A percentile compares a stretch with the other conserved stretches of the same genome.
These are phyloP conservation scores for Phialemoniopsis sp. DNA, from an alignment of 2,329 filamentous ascomycete species.

Conservation along the genomic window DNA sequence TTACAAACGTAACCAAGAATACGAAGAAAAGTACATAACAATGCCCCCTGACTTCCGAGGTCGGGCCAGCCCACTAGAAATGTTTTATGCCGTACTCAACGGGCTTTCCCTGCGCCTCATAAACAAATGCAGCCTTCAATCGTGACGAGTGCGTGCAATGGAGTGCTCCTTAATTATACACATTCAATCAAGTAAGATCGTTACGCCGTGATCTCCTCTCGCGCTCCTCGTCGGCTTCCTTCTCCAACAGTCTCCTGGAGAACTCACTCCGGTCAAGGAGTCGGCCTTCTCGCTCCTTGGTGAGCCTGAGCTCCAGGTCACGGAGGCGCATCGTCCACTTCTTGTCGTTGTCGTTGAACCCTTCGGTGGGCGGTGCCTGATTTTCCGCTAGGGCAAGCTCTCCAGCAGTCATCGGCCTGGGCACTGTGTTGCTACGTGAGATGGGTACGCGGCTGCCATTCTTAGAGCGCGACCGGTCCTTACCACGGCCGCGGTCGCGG, in stretches of 20 bases:
- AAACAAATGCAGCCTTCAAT: too few relatives aligned
- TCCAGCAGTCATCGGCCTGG: conserved; percentile 14
- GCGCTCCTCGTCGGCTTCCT: conserved; percentile 16
- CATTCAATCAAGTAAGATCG: too few relatives aligned
- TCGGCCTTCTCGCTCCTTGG: conserved; percentile 83
- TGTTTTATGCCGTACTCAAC: too few relatives aligned
- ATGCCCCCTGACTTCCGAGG: too few relatives aligned
- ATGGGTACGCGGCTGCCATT: conserved; percentile 12
- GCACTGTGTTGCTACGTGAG: conserved; percentile 6
- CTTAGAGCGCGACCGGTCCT: conserved; percentile 8
- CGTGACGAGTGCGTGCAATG: too few relatives aligned
- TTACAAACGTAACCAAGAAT: too few relatives aligned
- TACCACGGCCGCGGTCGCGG: conserved; percentile 31
- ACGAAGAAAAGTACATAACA: too few relatives aligned
- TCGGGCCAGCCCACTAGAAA: too few relatives aligned
- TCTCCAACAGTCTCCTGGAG: conserved; percentile 70
- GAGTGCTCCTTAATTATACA: too few relatives aligned
- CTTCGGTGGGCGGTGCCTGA: conserved; percentile 17
- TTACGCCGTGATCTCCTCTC: not conserved
- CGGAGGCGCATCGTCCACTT: conserved; percentile 82
- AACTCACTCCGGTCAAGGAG: conserved; percentile 82
- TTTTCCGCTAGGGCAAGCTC: conserved; percentile 15
- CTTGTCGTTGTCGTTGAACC: conserved; percentile 48
- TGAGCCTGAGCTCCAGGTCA: conserved; percentile 83
- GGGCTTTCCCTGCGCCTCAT: too few relatives aligned